Evolutionary conservation across 805 yeast species (phyloP), one percentile per base, ranked within the genome.

Genomic region (Yamadazyma laniorum): DNA sequence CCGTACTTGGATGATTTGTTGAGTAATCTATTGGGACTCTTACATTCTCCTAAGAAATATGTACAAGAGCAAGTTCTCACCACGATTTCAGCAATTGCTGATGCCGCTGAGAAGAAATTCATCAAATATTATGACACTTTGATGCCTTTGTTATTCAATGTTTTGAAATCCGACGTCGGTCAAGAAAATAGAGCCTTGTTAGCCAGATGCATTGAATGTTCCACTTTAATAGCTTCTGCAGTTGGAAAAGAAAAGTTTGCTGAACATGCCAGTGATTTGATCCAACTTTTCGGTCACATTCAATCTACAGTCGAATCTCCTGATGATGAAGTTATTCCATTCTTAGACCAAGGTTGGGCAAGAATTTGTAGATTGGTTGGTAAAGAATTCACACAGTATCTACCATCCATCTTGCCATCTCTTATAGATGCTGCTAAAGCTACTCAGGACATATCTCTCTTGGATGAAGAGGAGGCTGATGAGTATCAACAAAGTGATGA

Each of bases 61-160:
- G 96, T 93, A 32, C 98, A 93, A 65, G 99, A 93, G 58, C 99
- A 93, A 67, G 97, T 90, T 12, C 73, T 93, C 41, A 90, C 98
- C 8, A 93, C 98, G 0, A 90, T 93, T 61, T 96, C 98, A 15
- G 86, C 90, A 49, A 90, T 91, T 48, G 99, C 99, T 2, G 98
- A 91, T 63, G 95, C 96, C 12, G 96, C 98, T 3, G 88, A 88
- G 61, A 75, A 75, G 45, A 85, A 84, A 55, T 93, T 93, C 58
- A 74, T 80, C 51, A 91, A 90, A 65, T 93, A 93, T 59, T 93
- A 90, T 59, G 96, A 89, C 58, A 85, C 96, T 1, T 73, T 93
- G 59, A 91, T 93, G 95, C 96, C 96, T 13, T 66, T 88, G 48
- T 70, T 91, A 44, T 67, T 89, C 40, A 79, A 83, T 45, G 95